Conservation (phyloP, 371 early-diverging fungal species). For the Mucor indicus region DNA sequence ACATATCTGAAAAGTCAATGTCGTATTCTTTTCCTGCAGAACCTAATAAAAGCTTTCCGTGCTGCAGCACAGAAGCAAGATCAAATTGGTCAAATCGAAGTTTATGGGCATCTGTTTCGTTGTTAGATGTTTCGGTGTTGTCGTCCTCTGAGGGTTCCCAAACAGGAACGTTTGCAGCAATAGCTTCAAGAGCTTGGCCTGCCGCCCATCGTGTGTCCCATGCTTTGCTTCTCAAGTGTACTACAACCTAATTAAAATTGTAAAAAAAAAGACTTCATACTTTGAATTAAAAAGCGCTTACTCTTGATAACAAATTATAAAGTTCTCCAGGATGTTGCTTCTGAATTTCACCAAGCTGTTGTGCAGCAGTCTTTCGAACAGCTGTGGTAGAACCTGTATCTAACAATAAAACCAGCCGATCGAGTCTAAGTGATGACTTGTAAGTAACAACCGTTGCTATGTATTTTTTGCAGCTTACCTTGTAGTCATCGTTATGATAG, state of each 20-base stretch:
- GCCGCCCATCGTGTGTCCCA: constrained; percentile 98
- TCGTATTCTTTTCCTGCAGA: constrained; percentile 93
- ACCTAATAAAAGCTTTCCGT: constrained; percentile 82
- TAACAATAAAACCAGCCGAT: constrained; percentile 88
- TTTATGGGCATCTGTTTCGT: constrained; percentile 38
- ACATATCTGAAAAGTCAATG: constrained; percentile 74
- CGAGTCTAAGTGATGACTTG: constrained; percentile 61
- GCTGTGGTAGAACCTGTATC: constrained; percentile 91
- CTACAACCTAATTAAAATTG: constrained; percentile 58
- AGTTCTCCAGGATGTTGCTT: constrained; percentile 92
- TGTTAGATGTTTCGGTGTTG: constrained; percentile 8
- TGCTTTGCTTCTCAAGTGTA: constrained; percentile 80
- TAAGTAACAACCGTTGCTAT: background rate
- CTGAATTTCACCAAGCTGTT: constrained; percentile 93
- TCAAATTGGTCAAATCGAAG: constrained; percentile 80
- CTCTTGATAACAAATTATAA: constrained; percentile 80
- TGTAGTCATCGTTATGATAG: background rate
- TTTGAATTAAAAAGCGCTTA: constrained; percentile 24
- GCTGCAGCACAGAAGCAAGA: constrained; percentile 74
- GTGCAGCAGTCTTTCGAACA: constrained; percentile 89
- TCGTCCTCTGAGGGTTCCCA: constrained; percentile 65
- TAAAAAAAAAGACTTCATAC: background rate
- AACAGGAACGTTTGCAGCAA: constrained; percentile 80
- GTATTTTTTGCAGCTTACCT: background rate
- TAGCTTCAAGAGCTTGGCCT: constrained; percentile 87